Percentiles rank a stretch among this genome's conserved stretches.
Evolutionary conservation across 2,329 filamentous ascomycete genomes (phyloP).

Genomic region (Stachybotrys chartarum): DNA sequence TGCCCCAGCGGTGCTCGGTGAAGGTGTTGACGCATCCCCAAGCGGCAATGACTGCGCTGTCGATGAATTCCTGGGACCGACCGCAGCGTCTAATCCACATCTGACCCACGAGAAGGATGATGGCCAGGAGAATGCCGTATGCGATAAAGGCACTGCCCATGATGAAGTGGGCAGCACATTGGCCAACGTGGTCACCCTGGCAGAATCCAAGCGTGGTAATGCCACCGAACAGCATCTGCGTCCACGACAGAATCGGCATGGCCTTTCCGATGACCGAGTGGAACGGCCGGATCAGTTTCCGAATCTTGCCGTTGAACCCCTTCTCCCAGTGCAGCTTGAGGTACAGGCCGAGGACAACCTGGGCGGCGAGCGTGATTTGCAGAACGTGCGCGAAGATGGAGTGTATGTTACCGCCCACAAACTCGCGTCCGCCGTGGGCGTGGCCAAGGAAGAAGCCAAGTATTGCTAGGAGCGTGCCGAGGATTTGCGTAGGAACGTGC

Average conservation of each 20-base stretch:
- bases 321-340: slow-evolving; percentile 83
- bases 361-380: slow-evolving; percentile 70
- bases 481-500: slow-evolving; percentile 84
- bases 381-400: slow-evolving; percentile 71
- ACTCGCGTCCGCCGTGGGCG: slow-evolving; percentile 81
- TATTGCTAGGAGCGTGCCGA: slow-evolving; percentile 68
- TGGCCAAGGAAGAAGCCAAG: slow-evolving; percentile 89
- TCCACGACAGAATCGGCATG: slow-evolving; percentile 82
- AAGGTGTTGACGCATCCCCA: slow-evolving; percentile 99
- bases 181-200: slow-evolving; percentile 80
- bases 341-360: slow-evolving; percentile 78
- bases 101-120: slow-evolving; percentile 83
- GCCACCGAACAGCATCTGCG: slow-evolving; percentile 92
- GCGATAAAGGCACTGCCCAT: slow-evolving; percentile 97
- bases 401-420: slow-evolving; percentile 69
- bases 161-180: slow-evolving; percentile 95
- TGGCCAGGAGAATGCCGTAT: slow-evolving; percentile 81
- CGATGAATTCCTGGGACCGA: slow-evolving; percentile 93
- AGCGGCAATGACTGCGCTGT: slow-evolving; percentile 80
- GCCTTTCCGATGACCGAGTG: slow-evolving; percentile 82
- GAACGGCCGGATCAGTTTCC: slow-evolving; percentile 60
- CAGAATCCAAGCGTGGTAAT: slow-evolving; percentile 92
- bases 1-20: slow-evolving; percentile 92
- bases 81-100: slow-evolving; percentile 75
- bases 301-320: slow-evolving; percentile 72